Evolutionary conservation across 2,329 filamentous ascomycete genomes (phyloP).

Genomic region (Magnaporthiopsis rhizophila): DNA sequence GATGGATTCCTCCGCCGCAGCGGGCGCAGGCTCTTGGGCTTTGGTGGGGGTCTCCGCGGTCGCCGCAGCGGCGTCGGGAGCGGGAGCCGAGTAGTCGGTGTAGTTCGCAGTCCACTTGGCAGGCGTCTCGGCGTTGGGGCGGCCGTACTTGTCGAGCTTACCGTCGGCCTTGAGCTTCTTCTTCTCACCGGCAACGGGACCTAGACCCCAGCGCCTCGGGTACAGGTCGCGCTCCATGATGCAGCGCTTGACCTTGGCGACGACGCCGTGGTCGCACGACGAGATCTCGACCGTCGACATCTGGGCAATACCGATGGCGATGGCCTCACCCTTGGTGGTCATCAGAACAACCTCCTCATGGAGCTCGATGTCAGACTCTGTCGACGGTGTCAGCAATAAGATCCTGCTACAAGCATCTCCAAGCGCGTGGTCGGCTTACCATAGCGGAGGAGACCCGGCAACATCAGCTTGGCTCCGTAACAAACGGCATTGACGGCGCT

Average conservation of each 20-base stretch:
- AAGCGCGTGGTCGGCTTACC: conserved; percentile 40
- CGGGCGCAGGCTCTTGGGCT: conserved; percentile 13
- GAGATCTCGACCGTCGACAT: conserved; percentile 98
- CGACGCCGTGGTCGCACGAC: conserved; percentile 93
- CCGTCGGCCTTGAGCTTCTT: conserved; percentile 99
- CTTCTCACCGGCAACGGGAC: conserved; percentile 89
- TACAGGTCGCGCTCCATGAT: conserved; percentile 99
- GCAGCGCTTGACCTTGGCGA: conserved; percentile 97
- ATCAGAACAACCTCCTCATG: conserved; percentile 96
- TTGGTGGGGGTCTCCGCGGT: conserved; percentile 33
- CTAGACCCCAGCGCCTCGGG: conserved; percentile 92
- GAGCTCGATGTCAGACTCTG: conserved; percentile 46
- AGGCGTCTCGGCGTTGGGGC: conserved; percentile 85
- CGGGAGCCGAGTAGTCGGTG: conserved; percentile 71
- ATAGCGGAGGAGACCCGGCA: conserved; percentile 89
- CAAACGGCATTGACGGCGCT: conserved; percentile 94
- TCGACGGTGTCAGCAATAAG: neutral
- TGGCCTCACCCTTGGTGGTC: conserved; percentile 98
- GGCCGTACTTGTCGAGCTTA: conserved; percentile 96
- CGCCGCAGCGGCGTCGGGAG: conserved; percentile 32
- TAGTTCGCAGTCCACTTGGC: conserved; percentile 89
- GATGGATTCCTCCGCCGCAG: conserved; percentile 28
- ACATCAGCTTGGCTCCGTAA: conserved; percentile 98
- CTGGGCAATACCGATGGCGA: conserved; percentile 89
- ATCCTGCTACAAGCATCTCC: too few relatives aligned